phyloP scores from a whole-genome alignment of 2,329 filamentous ascomycete genomes.

The Didymosphaeria variabile region DNA sequence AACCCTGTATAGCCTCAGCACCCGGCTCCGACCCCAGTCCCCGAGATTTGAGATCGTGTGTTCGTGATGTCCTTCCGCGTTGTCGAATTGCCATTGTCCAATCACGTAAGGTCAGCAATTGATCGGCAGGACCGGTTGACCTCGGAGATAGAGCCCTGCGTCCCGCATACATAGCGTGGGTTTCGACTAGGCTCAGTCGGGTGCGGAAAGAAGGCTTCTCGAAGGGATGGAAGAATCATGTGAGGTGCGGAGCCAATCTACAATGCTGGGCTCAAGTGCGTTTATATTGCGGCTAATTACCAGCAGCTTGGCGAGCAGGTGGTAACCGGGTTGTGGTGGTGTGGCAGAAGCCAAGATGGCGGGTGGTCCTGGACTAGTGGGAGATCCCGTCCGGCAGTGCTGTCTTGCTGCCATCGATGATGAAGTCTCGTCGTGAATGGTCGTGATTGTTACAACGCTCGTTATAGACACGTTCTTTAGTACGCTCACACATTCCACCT shows the following conservation, averaged over 20 bases:
- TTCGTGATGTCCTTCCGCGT: constrained; percentile 8
- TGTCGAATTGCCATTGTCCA: background rate
- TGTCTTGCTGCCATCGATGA: background rate
- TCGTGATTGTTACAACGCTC: background rate
- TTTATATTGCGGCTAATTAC: constrained; percentile 15
- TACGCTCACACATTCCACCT: background rate
- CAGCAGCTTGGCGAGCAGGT: constrained; percentile 8
- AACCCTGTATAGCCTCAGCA: background rate
- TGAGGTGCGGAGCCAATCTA: constrained; percentile 1
- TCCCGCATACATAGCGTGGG: constrained; percentile 5
- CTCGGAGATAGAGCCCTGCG: constrained; percentile 11
- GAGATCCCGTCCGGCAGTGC: background rate
- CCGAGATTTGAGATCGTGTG: background rate
- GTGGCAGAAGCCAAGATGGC: constrained; percentile 3
- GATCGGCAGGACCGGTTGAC: background rate
- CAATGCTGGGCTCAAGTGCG: background rate
- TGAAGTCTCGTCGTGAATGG: background rate
- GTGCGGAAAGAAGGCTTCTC: constrained; percentile 14
- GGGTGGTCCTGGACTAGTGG: constrained; percentile 8
- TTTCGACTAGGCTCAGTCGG: constrained; percentile 2
- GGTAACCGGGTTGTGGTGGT: constrained; percentile 5
- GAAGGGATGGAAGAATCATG: constrained; percentile 13
- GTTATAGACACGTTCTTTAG: background rate
- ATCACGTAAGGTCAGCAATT: background rate
- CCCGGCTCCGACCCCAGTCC: constrained; percentile 3